These are phyloP conservation scores for Plasmodium gallinaceum DNA, from an alignment of 169 alveolate species.

Conservation along the genomic window DNA sequence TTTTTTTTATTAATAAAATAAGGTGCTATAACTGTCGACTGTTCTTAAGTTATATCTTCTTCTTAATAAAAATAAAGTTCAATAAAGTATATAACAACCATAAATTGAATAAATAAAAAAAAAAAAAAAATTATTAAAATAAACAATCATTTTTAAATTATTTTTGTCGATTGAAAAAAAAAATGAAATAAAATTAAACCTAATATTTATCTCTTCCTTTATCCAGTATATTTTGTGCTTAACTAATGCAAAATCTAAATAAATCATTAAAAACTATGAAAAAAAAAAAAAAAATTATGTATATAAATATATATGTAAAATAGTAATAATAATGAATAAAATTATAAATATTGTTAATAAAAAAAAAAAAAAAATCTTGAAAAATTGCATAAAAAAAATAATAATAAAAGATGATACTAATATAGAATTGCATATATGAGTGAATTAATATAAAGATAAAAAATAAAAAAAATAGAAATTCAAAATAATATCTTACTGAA, in stretches of 20 bases:
- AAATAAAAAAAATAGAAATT: background rate
- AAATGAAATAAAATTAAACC: slow-evolving; percentile 1
- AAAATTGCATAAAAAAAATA: background rate
- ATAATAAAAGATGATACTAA: background rate
- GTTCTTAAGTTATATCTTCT: too few species aligned
- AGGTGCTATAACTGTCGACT: too few species aligned
- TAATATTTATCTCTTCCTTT: background rate
- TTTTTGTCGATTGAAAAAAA: slow-evolving; percentile 38
- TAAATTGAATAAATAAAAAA: slow-evolving; percentile 12
- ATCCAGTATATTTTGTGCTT: slow-evolving; percentile 10
- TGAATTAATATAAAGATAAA: slow-evolving; percentile 1
- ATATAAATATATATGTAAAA: background rate
- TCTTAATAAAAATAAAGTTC: too few species aligned
- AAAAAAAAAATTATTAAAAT: slow-evolving; percentile 24
- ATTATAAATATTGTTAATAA: background rate
- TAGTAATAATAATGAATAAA: background rate
- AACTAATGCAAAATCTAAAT: slow-evolving; percentile 87
- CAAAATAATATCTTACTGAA: slow-evolving; percentile 40
- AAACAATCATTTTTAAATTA: slow-evolving; percentile 28
- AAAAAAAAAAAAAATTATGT: slow-evolving; percentile 19
- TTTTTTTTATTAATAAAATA: too few species aligned
- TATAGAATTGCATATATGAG: background rate
- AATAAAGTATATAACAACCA: background rate
- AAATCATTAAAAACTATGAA: slow-evolving; percentile 84
- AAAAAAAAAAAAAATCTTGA: background rate